Base-by-base conservation (phyloP, 192 early-diverging fungal species). In the Haplosporangium gracile region DNA sequence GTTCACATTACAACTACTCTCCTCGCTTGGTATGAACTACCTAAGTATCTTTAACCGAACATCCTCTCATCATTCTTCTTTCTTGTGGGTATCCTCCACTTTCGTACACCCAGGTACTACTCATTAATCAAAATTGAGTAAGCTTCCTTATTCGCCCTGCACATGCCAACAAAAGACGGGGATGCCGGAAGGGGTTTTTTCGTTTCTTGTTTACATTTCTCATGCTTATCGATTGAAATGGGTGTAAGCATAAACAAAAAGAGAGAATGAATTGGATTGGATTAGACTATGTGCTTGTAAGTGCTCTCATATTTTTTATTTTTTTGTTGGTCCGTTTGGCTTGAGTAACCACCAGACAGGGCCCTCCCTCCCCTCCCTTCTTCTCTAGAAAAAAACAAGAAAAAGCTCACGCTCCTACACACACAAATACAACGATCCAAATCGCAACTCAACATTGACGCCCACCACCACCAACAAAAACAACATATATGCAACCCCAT, bases 281-380 rank as follows among this genome's bases (percentile, higher is more conserved):
- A 65, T 34, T 65, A 10, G 60, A 34, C 29, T n/a, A 10, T 63
- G 60, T 13, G 60, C 7, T 32, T 63, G 60, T 4, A 18, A 18
- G 55, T 65, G 60, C 60, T 65, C 29, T 65, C 60, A 32, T 11
- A 2, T 65, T 65, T 65, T 57, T 65, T 65, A 32, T 60, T 60
- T 57, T 65, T 11, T 32, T 29, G n/a, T 29, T 34, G 49, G 49
- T 18, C 3, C 4, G 49, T 65, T 65, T 15, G 11, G 11, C 32
- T 65, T 65, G 60, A 65, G 60, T 65, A 65, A 65, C 60, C 60
- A 65, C 60, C 60, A 32, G 60, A 65, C 60, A 65, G 60, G 60
- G 60, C 60, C 60, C 60, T 65, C 60, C 29, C 29, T 32, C 60
- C 3, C 60, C 3, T 13, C 10, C n/a, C 2, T 1, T 11, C 49